Conservation (phyloP, 202 grass and related monocot species). For the Setaria italica region DNA sequence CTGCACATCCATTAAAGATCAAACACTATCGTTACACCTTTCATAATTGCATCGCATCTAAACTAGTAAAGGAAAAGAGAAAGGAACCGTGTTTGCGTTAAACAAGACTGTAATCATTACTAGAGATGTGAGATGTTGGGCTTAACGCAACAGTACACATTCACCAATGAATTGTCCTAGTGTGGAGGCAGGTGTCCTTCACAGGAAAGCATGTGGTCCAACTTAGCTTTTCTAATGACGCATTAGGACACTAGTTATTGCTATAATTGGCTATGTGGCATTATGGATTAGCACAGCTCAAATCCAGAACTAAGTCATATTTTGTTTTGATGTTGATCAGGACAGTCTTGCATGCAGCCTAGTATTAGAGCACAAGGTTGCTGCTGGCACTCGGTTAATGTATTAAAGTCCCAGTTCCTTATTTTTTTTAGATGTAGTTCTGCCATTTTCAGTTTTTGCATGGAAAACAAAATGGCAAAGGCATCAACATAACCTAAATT, state of each 20-base stretch:
- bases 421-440: background rate
- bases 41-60: slow-evolving; percentile 43
- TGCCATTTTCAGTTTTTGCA: background rate
- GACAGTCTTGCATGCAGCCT: background rate
- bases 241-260: background rate
- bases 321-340: slow-evolving; percentile 14
- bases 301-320: slow-evolving; percentile 9
- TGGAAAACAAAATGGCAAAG: background rate
- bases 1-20: slow-evolving; percentile 34
- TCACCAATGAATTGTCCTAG: slow-evolving; percentile 26
- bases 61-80: slow-evolving; percentile 34
- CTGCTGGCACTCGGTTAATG: background rate
- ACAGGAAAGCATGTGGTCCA: slow-evolving; percentile 7
- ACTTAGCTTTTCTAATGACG: slow-evolving; percentile 36
- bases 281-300: background rate
- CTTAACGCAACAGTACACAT: slow-evolving; percentile 41
- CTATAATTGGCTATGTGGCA: background rate
- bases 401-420: background rate
- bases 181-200: slow-evolving; percentile 30
- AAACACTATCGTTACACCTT: slow-evolving; percentile 3
- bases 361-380: background rate
- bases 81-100: slow-evolving; percentile 23
- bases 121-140: slow-evolving; percentile 46
- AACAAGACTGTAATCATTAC: slow-evolving; percentile 52
- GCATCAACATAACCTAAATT: background rate